A percentile compares a stretch with the other conserved stretches of the same genome.
Evolutionary conservation across 139 green algal species (phyloP).

Genomic region (Chlamydomonas incerta): DNA sequence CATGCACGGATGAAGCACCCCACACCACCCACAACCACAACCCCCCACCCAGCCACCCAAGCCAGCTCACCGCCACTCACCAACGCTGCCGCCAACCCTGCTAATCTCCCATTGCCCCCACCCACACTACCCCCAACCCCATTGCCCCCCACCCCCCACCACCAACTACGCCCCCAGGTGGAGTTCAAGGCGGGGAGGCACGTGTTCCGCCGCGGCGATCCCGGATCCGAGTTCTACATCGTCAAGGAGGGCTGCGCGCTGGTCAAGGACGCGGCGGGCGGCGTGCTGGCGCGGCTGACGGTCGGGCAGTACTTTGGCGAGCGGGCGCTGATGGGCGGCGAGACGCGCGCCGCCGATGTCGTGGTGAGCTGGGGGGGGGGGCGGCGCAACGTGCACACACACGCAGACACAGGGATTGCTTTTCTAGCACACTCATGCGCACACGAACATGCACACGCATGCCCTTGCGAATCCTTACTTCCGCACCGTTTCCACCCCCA

Average conservation of each 20-base stretch:
- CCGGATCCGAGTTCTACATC: constrained; percentile 88
- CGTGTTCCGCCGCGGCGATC: constrained; percentile 74
- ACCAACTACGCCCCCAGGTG: constrained; percentile 11
- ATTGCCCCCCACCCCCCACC: not conserved
- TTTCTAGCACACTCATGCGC: too few relatives aligned
- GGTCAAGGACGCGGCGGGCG: constrained; percentile 58
- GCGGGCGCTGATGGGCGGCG: constrained; percentile 72
- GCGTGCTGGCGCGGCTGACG: constrained; percentile 53
- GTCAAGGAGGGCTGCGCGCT: constrained; percentile 81
- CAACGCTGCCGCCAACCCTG: too few relatives aligned
- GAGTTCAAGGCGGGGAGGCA: constrained; percentile 53
- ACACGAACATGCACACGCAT: not conserved
- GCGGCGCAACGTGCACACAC: too few relatives aligned
- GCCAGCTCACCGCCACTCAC: too few relatives aligned
- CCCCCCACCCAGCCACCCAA: too few relatives aligned
- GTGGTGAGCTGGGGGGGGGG: constrained; percentile 22
- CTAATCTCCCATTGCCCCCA: too few relatives aligned
- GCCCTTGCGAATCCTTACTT: too few relatives aligned
- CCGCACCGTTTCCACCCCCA: not conserved
- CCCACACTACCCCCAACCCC: not conserved
- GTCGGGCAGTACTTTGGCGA: constrained; percentile 85
- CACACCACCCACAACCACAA: not conserved
- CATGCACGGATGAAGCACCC: too few relatives aligned
- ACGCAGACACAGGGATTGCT: too few relatives aligned
- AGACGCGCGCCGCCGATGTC: constrained; percentile 56